These are phyloP conservation scores for Helianthus annuus DNA, from an alignment of 129 eudicot species.

Conservation along the genomic window DNA sequence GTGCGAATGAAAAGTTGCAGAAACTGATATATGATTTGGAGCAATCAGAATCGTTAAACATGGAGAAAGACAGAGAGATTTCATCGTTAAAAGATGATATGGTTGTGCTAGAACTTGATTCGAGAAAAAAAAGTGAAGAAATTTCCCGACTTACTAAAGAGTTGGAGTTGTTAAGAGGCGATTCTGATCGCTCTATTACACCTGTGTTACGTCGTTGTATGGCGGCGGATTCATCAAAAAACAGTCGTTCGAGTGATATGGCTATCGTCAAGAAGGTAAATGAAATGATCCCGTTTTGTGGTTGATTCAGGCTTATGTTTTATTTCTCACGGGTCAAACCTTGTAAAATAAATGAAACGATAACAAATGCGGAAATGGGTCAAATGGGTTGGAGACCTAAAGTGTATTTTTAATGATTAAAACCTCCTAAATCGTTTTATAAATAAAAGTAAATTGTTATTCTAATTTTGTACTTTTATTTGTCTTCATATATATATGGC, in stretches of 20 bases:
- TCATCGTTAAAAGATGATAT: slow-evolving; percentile 41
- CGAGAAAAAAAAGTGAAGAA: slow-evolving; percentile 52
- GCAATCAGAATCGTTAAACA: slow-evolving; percentile 45
- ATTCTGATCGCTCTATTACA: slow-evolving; percentile 29
- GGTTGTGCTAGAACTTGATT: slow-evolving; percentile 42
- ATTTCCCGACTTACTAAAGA: slow-evolving; percentile 49
- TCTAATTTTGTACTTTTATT: background rate
- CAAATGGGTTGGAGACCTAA: slow-evolving; percentile 11
- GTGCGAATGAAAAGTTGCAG: slow-evolving; percentile 49
- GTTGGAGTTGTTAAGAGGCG: slow-evolving; percentile 39
- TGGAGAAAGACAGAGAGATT: slow-evolving; percentile 44
- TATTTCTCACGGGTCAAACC: background rate
- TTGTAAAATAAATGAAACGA: background rate
- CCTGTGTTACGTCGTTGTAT: slow-evolving; percentile 51
- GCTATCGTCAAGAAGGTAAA: slow-evolving; percentile 48
- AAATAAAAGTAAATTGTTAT: background rate
- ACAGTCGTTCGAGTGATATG: slow-evolving; percentile 22
- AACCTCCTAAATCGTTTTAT: background rate
- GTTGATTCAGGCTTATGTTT: background rate
- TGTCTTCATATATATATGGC: background rate
- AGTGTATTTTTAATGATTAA: background rate
- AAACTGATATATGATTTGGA: slow-evolving; percentile 39
- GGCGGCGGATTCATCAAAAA: slow-evolving; percentile 19
- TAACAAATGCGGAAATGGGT: background rate
- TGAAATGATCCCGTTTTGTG: background rate